Evolutionary conservation across 305 asterid species (phyloP), one percentile per base, ranked within the genome.

Genomic region (Ajuga reptans): DNA sequence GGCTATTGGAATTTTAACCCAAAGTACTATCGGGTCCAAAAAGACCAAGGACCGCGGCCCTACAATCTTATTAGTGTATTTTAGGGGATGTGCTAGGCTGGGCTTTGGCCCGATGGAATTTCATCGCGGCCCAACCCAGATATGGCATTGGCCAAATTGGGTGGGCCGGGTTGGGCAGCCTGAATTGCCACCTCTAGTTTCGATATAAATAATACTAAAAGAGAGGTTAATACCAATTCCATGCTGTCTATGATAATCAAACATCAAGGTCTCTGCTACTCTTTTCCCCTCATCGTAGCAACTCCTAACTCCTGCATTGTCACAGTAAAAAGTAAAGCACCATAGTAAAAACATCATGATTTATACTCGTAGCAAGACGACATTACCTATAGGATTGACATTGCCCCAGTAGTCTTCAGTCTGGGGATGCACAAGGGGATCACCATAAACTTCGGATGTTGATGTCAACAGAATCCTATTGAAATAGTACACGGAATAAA

Each of bases 181-280:
- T n/a, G n/a, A n/a, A n/a, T n/a, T n/a, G n/a, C n/a, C n/a, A n/a
- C n/a, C n/a, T n/a, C n/a, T n/a, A n/a, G n/a, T n/a, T 21, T 21
- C 27, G 27, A 21, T 21, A 63, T 27, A 15, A 11, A 39, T 45
- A 37, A 31, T n/a, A n/a, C n/a, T 8, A 33, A 61, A 45, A 42
- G 66, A 53, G 51, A 57, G 63, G 56, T 21, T 24, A 57, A 57
- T 84, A 89, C 99, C 96, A 45, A 93, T 84, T 46, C 99, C 99
- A 45, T 93, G 99, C 56, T 93, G 99, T 69, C 99, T 93, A 58
- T 93, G 99, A 79, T 91, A 91, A 84, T 94, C 98, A 71, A 94
- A 94, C 99, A 94, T 94, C 85, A 93, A 77, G 70, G 99, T 93
- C 78, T 93, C 99, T 1, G 99, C 99, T 9, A 93, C 99, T 73